Evolutionary conservation across 2,329 filamentous ascomycete species (phyloP), one percentile per base, ranked within the genome.

Genomic region (Colletotrichum australisinense): DNA sequence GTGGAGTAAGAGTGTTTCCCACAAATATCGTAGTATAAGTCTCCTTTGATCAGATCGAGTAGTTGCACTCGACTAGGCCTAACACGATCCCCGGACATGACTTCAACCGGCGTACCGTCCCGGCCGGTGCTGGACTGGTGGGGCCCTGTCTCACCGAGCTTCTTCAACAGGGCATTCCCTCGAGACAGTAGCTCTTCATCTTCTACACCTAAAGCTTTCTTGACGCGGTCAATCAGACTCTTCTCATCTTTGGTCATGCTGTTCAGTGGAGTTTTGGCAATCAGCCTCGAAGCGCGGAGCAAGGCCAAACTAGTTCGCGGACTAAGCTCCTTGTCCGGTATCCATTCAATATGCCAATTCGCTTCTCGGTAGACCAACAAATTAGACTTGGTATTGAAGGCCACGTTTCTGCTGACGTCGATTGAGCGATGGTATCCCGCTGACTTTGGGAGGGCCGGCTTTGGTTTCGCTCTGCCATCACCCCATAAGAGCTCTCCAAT

Each of bases 381-480:
- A n/a, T 76, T 70, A 0, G 84, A 81, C 65, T 82, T 83, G 1
- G 70, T 75, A 30, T 77, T 81, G 77, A 83, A 85, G 38, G 79
- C 77, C 2, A n/a, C 38, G 46, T 81, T 82, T 3, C n/a, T 4
- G 1, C 69, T 58, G 14, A 73, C 19, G 19, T 69, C 24, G 26
- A 65, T 1, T 2, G 24, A 6, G 6, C 7, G 9, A 28, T 65
- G 49, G 22, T 53, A 1, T 14, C 16, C 38, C 8, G 16, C 19
- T 9, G 16, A 22, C 11, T 19, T 19, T 7, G 42, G 42, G 19
- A n/a, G 42, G 42, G 30, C 28, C 11, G 4, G 12, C 11, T 22
- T 68, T 60, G 8, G 24, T 30, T 5, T 7, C 76, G 59, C n/a
- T n/a, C 14, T 53, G 11, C 28, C 14, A 12, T 22, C 8, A 4